These are phyloP conservation scores for Trametes maxima DNA, from an alignment of 768 basidiomycete genomes.

Conservation along the genomic window DNA sequence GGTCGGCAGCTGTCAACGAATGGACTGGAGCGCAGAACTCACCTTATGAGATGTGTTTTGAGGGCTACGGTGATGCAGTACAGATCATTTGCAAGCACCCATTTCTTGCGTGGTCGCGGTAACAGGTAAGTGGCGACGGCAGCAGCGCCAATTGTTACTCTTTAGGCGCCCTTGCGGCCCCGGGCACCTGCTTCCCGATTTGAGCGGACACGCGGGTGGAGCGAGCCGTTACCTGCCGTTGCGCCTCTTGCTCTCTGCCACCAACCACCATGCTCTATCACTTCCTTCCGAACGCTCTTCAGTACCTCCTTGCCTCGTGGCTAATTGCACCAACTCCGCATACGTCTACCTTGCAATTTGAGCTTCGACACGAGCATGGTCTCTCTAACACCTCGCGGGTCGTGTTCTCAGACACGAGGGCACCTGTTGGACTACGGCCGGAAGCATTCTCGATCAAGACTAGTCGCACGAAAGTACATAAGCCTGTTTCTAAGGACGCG, in stretches of 20 bases:
- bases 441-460: slow-evolving; percentile 48
- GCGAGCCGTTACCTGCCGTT: neutral
- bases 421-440: slow-evolving; percentile 28
- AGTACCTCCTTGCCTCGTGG: slow-evolving; percentile 27
- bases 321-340: slow-evolving; percentile 12
- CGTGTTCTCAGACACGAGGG: slow-evolving; percentile 57
- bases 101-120: neutral
- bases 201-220: neutral
- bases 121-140: slow-evolving; percentile 3
- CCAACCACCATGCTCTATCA: slow-evolving; percentile 24
- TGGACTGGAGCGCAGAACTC: no score
- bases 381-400: slow-evolving; percentile 54
- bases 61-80: no score
- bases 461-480: slow-evolving; percentile 42
- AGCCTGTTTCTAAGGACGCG: slow-evolving; percentile 46
- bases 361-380: slow-evolving; percentile 67
- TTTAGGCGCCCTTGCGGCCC: no score
- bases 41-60: no score
- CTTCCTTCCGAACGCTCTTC: slow-evolving; percentile 28
- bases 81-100: no score
- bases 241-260: neutral
- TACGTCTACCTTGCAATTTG: slow-evolving; percentile 49
- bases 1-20: no score
- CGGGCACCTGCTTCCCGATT: slow-evolving; percentile 2
- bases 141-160: no score